These are phyloP conservation scores for Paramecium bursaria DNA, from an alignment of 73 alveolate species.

Conservation along the genomic window DNA sequence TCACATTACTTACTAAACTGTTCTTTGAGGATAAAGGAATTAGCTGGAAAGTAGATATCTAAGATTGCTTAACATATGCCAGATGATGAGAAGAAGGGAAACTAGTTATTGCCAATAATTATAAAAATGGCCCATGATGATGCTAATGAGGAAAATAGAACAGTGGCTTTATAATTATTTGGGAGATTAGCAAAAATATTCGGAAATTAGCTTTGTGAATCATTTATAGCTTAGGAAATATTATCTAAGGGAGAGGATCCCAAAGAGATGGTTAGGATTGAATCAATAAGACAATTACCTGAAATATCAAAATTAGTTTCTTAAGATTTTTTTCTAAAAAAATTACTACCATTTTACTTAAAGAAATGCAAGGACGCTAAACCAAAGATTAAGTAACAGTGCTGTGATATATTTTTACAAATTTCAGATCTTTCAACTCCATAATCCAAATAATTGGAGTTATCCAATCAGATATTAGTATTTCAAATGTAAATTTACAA, in stretches of 20 bases:
- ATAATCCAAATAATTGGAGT: neutral
- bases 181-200: slow-evolving; percentile 70
- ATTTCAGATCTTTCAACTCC: slow-evolving; percentile 67
- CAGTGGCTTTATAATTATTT: slow-evolving; percentile 74
- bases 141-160: slow-evolving; percentile 71
- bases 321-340: slow-evolving; percentile 68
- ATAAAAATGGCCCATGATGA: slow-evolving; percentile 74
- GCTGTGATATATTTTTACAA: slow-evolving; percentile 75
- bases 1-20: slow-evolving; percentile 1
- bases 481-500: neutral
- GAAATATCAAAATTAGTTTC: slow-evolving; percentile 73
- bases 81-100: slow-evolving; percentile 70
- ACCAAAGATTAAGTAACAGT: slow-evolving; percentile 78
- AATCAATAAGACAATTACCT: slow-evolving; percentile 72
- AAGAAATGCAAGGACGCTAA: slow-evolving; percentile 76
- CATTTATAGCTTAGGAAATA: slow-evolving; percentile 75
- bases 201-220: slow-evolving; percentile 72
- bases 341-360: slow-evolving; percentile 78
- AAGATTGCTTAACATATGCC: slow-evolving; percentile 46
- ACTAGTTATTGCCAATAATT: slow-evolving; percentile 63
- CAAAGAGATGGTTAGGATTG: slow-evolving; percentile 73
- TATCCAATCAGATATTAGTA: neutral
- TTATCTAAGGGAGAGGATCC: slow-evolving; percentile 79
- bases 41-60: slow-evolving; percentile 59
- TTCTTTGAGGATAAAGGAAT: slow-evolving; percentile 59